A percentile compares a stretch with the other conserved stretches of the same genome.
Evolutionary conservation across 192 early-diverging fungal species (phyloP).

Genomic region (Coemansia sp.): DNA sequence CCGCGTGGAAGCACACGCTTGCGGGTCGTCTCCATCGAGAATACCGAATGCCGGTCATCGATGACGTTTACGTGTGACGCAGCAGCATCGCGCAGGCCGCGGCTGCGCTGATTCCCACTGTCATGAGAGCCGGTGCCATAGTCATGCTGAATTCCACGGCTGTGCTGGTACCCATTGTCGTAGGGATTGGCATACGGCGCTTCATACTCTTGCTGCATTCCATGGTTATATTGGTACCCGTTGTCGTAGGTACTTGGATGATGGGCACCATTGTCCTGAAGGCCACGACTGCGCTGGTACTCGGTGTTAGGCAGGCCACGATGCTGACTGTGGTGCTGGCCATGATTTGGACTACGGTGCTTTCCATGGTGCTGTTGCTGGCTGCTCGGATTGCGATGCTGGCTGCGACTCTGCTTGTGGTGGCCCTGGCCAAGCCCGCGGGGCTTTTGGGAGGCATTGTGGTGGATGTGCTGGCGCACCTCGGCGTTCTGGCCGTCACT

Average conservation of each 20-base stretch:
- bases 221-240: background rate
- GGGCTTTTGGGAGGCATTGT: conserved; percentile 5
- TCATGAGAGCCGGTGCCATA: background rate
- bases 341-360: background rate
- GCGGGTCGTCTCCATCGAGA: conserved; percentile 19
- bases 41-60: conserved; percentile 37
- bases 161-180: background rate
- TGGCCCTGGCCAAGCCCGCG: conserved; percentile 3
- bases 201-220: background rate
- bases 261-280: background rate
- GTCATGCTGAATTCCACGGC: background rate
- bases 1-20: conserved; percentile 30
- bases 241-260: background rate
- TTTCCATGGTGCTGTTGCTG: conserved; percentile 6
- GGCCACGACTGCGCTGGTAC: background rate
- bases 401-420: background rate
- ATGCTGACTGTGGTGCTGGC: conserved; percentile 4
- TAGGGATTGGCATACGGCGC: background rate
- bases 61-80: conserved; percentile 22
- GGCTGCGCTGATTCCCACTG: conserved; percentile 6
- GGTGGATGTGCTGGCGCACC: conserved; percentile 16
- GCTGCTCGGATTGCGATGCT: background rate
- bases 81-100: background rate
- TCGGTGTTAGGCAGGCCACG: background rate
- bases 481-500: conserved; percentile 9